Base-by-base conservation (phyloP, 306 rosid species). In the Cajanus cajan region DNA sequence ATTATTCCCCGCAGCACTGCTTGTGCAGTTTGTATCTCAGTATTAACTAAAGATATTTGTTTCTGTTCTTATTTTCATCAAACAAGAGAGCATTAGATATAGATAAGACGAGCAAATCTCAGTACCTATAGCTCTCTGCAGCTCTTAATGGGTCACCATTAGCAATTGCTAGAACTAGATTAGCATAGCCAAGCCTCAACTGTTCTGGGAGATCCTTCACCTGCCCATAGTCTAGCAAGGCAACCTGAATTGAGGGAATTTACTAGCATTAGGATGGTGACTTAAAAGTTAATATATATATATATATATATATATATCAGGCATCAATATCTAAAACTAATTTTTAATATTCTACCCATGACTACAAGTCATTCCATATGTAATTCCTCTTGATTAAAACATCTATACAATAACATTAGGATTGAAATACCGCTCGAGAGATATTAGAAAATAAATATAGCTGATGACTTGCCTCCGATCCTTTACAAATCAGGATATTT, bases 171-270 rank as follows among this genome's bases (percentile, higher is more conserved):
- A 95, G 88, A 76, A 95, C 89, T 58, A 95, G 98, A 74, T 87
- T 86, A 79, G 99, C 99, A 84, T 93, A 95, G 63, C 96, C 98
- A 85, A 95, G 92, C 78, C 95, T 95, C 90, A 95, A 87, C 40
- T 68, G 73, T 63, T 95, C 90, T 33, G 99, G 99, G 68, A 95
- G 99, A 84, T 95, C 99, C 86, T 95, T 95, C 88, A 93, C 99
- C 86, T 95, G 99, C 48, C 99, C 99, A 58, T 93, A 95, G 84
- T 95, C 99, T 50, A 95, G 92, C 86, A 95, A 87, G 63, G 93
- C 98, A 85, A 95, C 96, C 99, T 95, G 86, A 79, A 78, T 71
- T 61, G 36, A 74, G 76, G 68, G 54, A 82, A 73, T 76, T 82
- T 54, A 33, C 45, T 19, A 65, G 79, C 21, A 50, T 81, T 75